Evolutionary conservation across 495 filamentous ascomycete genomes (phyloP).

Genomic region (Lasiosphaeriaceae sp.): DNA sequence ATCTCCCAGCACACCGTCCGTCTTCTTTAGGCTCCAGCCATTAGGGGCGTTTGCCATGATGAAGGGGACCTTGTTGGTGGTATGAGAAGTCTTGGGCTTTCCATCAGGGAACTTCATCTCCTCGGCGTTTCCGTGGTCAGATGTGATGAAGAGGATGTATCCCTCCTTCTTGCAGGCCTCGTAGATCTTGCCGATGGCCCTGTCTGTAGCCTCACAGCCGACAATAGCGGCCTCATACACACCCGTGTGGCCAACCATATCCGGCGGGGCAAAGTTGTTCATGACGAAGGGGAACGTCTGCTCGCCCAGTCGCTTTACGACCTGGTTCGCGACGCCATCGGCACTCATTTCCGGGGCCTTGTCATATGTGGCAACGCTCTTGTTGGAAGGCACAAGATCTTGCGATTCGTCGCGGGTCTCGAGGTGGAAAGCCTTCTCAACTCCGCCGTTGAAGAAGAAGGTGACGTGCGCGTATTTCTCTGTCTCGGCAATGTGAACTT

Average conservation of each 20-base stretch:
- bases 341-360: constrained; percentile 95
- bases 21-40: constrained; percentile 82
- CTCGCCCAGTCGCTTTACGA: constrained; percentile 75
- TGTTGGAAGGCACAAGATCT: constrained; percentile 59
- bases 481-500: constrained; percentile 96
- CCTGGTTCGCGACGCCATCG: constrained; percentile 78
- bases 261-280: constrained; percentile 99
- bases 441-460: constrained; percentile 99
- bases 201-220: constrained; percentile 80
- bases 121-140: constrained; percentile 97
- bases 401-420: constrained; percentile 69
- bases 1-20: constrained; percentile 82
- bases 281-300: constrained; percentile 89
- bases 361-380: constrained; percentile 91
- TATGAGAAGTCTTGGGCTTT: constrained; percentile 96
- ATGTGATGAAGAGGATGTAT: constrained; percentile 89
- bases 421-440: constrained; percentile 91
- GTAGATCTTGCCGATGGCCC: constrained; percentile 86
- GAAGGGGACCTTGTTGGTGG: constrained; percentile 94
- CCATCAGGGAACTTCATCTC: constrained; percentile 97
- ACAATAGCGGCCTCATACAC: constrained; percentile 94
- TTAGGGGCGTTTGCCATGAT: constrained; percentile 95
- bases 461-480: constrained; percentile 99
- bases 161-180: constrained; percentile 89
- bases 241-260: constrained; percentile 99